phyloP scores from a whole-genome alignment of 208 protist genomes.

The Trichomonas tenax region DNA sequence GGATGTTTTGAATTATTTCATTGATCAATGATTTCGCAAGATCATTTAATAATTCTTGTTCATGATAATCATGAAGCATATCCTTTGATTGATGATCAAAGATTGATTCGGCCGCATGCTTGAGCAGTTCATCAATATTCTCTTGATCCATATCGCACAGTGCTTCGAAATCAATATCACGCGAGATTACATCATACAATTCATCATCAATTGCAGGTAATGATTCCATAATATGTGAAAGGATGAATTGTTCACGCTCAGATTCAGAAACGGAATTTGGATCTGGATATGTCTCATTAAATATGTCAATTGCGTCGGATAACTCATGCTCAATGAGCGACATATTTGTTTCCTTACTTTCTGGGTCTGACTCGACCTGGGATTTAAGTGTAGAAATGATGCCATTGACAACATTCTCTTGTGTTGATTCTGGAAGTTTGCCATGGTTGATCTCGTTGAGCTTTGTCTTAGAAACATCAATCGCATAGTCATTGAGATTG shows the following conservation, averaged over 20 bases:
- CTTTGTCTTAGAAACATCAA: neutral
- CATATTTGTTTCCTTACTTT: neutral
- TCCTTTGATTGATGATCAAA: neutral
- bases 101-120: neutral
- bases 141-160: neutral
- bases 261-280: neutral
- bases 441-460: neutral
- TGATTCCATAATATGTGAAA: neutral
- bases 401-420: neutral
- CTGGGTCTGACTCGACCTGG: neutral
- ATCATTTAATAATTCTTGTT: neutral
- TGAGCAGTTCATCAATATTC: neutral
- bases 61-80: neutral
- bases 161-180: neutral
- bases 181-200: neutral
- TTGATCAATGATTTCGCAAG: neutral
- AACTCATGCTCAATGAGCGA: neutral
- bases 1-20: neutral
- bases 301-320: neutral
- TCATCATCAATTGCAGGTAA: neutral
- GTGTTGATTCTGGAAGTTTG: neutral
- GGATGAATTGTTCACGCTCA: neutral
- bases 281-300: neutral
- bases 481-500: neutral
- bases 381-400: neutral